phyloP scores from a whole-genome alignment of 208 protist genomes.

The Baffinella frigidus region DNA sequence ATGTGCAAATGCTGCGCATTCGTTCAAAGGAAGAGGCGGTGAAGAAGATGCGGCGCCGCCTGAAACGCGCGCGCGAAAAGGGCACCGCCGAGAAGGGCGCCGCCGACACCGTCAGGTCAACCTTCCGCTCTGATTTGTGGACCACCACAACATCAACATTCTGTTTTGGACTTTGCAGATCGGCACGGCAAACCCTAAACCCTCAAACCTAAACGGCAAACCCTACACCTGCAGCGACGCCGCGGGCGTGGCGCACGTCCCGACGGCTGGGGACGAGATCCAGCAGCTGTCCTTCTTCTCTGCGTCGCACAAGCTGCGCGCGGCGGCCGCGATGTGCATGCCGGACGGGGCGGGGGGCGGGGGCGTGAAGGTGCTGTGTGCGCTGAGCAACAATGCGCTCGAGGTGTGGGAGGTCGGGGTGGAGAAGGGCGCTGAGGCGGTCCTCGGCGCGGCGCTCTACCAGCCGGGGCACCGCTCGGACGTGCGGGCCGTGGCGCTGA shows the following conservation, averaged over 20 bases:
- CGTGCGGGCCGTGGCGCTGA: constrained; percentile 74
- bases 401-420: background rate
- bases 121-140: too few relatives aligned
- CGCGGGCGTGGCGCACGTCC: too few relatives aligned
- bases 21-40: constrained; percentile 61
- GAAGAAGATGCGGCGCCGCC: constrained; percentile 59
- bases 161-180: too few relatives aligned
- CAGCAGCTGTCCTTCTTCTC: background rate
- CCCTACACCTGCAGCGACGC: too few relatives aligned
- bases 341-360: background rate
- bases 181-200: too few relatives aligned
- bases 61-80: constrained; percentile 64
- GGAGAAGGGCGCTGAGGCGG: background rate
- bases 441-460: background rate
- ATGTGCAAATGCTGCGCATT: constrained; percentile 72
- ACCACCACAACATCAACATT: too few relatives aligned
- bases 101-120: too few relatives aligned
- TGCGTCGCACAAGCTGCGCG: background rate
- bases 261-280: background rate
- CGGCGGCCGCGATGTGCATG: background rate
- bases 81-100: background rate
- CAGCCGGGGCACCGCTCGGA: constrained; percentile 66
- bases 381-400: background rate
- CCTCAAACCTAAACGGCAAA: too few relatives aligned
- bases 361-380: background rate